Percentiles rank a stretch among this genome's conserved stretches.
Evolutionary conservation across 768 basidiomycete species (phyloP).

Genomic region (Neoboletus magnificus): DNA sequence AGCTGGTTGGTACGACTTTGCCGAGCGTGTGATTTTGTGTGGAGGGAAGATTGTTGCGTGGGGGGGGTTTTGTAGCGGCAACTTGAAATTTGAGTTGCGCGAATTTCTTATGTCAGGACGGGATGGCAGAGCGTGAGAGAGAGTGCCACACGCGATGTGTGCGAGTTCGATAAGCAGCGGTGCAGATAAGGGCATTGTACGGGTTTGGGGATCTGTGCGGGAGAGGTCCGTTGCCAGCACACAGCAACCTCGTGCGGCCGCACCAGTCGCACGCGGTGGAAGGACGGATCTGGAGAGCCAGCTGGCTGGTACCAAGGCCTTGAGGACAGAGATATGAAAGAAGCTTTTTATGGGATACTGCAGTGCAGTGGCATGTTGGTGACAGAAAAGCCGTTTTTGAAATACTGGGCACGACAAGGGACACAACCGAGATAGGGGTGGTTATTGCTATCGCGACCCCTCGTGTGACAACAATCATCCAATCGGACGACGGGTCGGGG

Average conservation of each 20-base stretch:
- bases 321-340: neutral
- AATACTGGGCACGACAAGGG: neutral
- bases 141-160: neutral
- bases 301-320: neutral
- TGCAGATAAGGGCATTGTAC: conserved; percentile 1
- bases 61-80: neutral
- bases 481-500: conserved; percentile 13
- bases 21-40: neutral
- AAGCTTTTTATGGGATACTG: neutral
- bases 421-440: conserved; percentile 7
- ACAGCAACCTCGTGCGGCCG: neutral
- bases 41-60: neutral
- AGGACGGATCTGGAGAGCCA: conserved; percentile 2
- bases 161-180: conserved; percentile 6
- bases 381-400: neutral
- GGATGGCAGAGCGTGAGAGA: neutral
- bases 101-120: neutral
- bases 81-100: neutral
- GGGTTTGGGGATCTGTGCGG: neutral
- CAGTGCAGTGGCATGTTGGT: neutral
- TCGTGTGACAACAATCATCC: conserved; percentile 21
- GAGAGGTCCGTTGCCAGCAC: neutral
- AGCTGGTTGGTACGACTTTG: neutral
- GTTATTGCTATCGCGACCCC: conserved; percentile 9
- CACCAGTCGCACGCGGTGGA: neutral